Base-by-base conservation (phyloP, 768 basidiomycete species). In the Macrolepiota albuminosa region DNA sequence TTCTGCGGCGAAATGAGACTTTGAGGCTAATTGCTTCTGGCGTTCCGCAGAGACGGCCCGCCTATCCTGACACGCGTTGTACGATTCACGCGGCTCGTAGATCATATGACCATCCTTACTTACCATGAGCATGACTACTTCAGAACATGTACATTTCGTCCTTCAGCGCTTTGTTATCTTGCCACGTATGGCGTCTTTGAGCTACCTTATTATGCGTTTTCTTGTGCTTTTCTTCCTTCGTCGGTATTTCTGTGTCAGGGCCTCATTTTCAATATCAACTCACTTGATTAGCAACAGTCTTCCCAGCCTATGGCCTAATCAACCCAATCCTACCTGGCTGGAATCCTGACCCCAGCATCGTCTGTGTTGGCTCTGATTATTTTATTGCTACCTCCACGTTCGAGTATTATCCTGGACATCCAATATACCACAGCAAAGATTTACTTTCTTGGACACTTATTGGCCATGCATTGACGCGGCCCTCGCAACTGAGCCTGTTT, bases 351-450 rank as follows among this genome's bases (percentile, higher is more conserved):
- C 76, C 76, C 4, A 70, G 68, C 31, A 72, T 76, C 31, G 37
- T 77, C n/a, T 73, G 74, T 55, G 76, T 76, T 47, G 74, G 72
- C 13, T 54, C 68, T 1, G 73, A 76, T 63, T 78, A 76, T 57
- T 78, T 76, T 63, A 70, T 75, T 50, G 68, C 71, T 4, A 77
- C 75, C 0, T 76, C 75, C 2, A 71, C 72, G 6, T 78, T 78
- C 31, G 76, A 76, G 58, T 74, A 74, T 56, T 78, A 70, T 59
- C 76, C 76, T 14, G 76, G 75, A 6, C 71, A 75, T 54, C 74
- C 76, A 1, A 76, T 78, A n/a, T 77, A 78, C 61, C 74, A 76
- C 54, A 76, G 73, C 65, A 76, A 63, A 61, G 66, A 77, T 51
- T 63, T 78, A 45, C 68, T 70, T 18, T 58, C 63, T 42, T 78